Evolutionary conservation across 2,329 filamentous ascomycete species (phyloP).

Genomic region (Chrysoporthe austroafricana): DNA sequence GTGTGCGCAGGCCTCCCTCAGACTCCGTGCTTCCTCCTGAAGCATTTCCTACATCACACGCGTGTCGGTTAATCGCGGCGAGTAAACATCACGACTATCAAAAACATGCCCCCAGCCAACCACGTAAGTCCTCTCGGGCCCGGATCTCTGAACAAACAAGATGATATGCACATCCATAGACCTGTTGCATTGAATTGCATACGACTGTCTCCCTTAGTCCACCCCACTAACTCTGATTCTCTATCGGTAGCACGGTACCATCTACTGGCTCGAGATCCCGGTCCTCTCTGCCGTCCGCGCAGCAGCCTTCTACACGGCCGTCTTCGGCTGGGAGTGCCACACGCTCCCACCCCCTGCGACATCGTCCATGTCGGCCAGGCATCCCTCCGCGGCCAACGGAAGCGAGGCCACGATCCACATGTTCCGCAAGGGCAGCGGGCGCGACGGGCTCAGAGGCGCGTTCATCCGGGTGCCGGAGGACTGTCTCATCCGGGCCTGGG

Average conservation of each 20-base stretch:
- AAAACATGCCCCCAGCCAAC: not conserved
- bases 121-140: not conserved
- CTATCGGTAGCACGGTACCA: slow-evolving; percentile 35
- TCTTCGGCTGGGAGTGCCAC: slow-evolving; percentile 41
- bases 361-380: not conserved
- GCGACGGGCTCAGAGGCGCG: slow-evolving; percentile 39
- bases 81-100: not conserved
- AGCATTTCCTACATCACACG: too few relatives aligned
- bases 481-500: slow-evolving; percentile 39
- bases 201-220: not conserved
- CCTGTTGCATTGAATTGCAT: too few relatives aligned
- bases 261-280: slow-evolving; percentile 47
- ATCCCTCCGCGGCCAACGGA: slow-evolving; percentile 23
- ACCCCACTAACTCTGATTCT: slow-evolving; percentile 16
- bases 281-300: slow-evolving; percentile 40
- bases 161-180: not conserved
- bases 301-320: slow-evolving; percentile 42
- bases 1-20: too few relatives aligned
- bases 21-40: not conserved
- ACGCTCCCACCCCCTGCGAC: slow-evolving; percentile 30
- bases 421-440: slow-evolving; percentile 37
- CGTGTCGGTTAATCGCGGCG: too few relatives aligned
- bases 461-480: slow-evolving; percentile 40
- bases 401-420: slow-evolving; percentile 39
- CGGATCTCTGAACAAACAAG: not conserved